Evolutionary conservation across 2,329 filamentous ascomycete genomes (phyloP), one percentile per base, ranked within the genome.

Genomic region (Apiospora malaysiana): DNA sequence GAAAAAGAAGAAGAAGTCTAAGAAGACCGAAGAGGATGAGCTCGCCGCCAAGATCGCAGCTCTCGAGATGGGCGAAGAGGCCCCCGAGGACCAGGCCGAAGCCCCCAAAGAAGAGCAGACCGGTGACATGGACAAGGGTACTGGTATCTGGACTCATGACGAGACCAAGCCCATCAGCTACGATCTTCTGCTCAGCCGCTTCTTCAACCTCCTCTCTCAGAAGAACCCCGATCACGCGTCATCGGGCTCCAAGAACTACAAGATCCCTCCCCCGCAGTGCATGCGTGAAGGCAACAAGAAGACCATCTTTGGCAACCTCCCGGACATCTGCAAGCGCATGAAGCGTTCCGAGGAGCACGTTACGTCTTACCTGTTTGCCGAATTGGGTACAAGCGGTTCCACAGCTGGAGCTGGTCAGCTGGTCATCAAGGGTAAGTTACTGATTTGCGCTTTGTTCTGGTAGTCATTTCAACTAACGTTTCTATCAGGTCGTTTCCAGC

Each of bases 211-310:
- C 76, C 91, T 99, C 74, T 91, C 96, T 83, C 93, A 95, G 84
- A 95, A 97, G 88, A 97, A 99, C 87, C 96, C 96, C 77, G 96
- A 99, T 82, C 92, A 98, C 79, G 92, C 95, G 75, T 92, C 93
- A 74, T 93, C 91, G 81, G 94, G 94, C 76, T 91, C 91, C 79
- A 96, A 94, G 88, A 97, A 93, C 84, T 99, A 98, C 91, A 98
- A 98, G 91, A 99, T 99, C 77, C 96, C 96, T 69, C 96, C 96
- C 69, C 96, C 96, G 68, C 96, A 99, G 87, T 98, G 96, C 86
- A 91, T 98, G 81, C 95, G 96, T 86, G 96, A 99, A 94, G 96
- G 96, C 82, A 99, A 99, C 91, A 97, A 97, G 90, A 97, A 97
- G 92, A 99, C 96, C 74, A 97, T 99, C 80, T 99, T 99, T 80